phyloP scores from a whole-genome alignment of 768 basidiomycete genomes.

The Epithele typhae region DNA sequence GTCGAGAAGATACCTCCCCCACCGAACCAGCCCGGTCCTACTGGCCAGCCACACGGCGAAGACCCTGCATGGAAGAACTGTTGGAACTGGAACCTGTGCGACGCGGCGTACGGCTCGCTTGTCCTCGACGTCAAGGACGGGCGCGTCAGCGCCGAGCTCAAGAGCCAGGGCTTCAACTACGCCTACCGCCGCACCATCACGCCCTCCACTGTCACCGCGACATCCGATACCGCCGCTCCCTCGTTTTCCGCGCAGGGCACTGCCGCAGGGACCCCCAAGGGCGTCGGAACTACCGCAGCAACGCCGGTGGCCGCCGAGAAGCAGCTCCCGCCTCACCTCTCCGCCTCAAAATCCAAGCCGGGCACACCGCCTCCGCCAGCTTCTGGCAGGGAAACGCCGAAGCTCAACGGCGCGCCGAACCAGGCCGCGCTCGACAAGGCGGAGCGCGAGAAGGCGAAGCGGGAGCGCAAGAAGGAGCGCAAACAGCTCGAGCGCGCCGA shows the following conservation, averaged over 20 bases:
- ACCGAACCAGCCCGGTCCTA: slow-evolving; percentile 40
- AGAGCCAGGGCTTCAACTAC: slow-evolving; percentile 96
- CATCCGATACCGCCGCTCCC: slow-evolving; percentile 54
- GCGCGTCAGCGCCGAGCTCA: slow-evolving; percentile 86
- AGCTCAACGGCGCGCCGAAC: slow-evolving; percentile 31
- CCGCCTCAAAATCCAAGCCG: slow-evolving; percentile 18
- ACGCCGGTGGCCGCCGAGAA: slow-evolving; percentile 25
- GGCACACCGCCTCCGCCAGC: slow-evolving; percentile 25
- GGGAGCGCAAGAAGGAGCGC: slow-evolving; percentile 59
- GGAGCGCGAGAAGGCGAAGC: slow-evolving; percentile 55
- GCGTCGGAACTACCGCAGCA: slow-evolving; percentile 10
- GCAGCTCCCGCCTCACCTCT: slow-evolving; percentile 33
- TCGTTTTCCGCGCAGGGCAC: slow-evolving; percentile 40
- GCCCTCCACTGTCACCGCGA: slow-evolving; percentile 46
- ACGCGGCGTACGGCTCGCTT: slow-evolving; percentile 89
- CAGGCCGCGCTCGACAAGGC: slow-evolving; percentile 39
- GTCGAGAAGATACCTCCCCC: slow-evolving; percentile 72
- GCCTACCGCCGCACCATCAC: slow-evolving; percentile 79
- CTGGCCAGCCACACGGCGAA: slow-evolving; percentile 54
- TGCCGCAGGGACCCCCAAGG: slow-evolving; percentile 31
- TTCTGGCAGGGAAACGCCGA: slow-evolving; percentile 32
- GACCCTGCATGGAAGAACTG: slow-evolving; percentile 98
- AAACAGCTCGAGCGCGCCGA: slow-evolving; percentile 51
- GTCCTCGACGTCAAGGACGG: slow-evolving; percentile 90
- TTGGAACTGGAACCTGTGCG: slow-evolving; percentile 99